Evolutionary conservation across 495 filamentous ascomycete genomes (phyloP).

Genomic region (Hyaloscypha variabilis): DNA sequence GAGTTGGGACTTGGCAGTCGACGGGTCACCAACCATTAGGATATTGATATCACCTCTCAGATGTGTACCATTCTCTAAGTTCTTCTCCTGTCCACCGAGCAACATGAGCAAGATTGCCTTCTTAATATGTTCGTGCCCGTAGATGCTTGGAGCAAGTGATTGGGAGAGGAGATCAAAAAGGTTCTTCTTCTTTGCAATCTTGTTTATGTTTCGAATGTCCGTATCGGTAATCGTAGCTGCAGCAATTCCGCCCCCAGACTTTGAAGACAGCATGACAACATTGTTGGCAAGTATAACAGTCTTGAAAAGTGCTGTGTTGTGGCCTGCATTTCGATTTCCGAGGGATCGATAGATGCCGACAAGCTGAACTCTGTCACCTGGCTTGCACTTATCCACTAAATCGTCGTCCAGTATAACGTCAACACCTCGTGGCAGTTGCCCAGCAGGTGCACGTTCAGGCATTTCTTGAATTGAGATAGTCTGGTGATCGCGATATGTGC

Average conservation of each 20-base stretch:
- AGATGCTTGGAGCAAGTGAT: slow-evolving; percentile 96
- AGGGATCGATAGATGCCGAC: slow-evolving; percentile 93
- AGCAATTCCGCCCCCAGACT: slow-evolving; percentile 92
- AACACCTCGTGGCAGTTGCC: slow-evolving; percentile 94
- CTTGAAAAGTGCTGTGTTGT: slow-evolving; percentile 87
- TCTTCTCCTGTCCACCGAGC: slow-evolving; percentile 98
- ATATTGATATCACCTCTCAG: slow-evolving; percentile 99
- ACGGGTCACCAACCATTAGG: slow-evolving; percentile 98
- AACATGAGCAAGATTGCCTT: slow-evolving; percentile 97
- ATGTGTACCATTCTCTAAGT: slow-evolving; percentile 97
- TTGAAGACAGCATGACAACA: slow-evolving; percentile 91
- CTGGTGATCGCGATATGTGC: slow-evolving; percentile 95
- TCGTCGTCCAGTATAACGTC: slow-evolving; percentile 98
- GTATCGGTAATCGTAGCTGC: slow-evolving; percentile 94
- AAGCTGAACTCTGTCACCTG: slow-evolving; percentile 93
- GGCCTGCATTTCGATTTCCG: slow-evolving; percentile 88
- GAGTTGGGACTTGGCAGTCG: slow-evolving; percentile 97
- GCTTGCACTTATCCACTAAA: slow-evolving; percentile 91
- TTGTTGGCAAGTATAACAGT: slow-evolving; percentile 95
- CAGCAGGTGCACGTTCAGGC: slow-evolving; percentile 95
- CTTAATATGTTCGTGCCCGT: slow-evolving; percentile 97
- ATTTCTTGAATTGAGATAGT: slow-evolving; percentile 99
- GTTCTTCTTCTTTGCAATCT: slow-evolving; percentile 92
- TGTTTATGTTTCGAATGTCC: slow-evolving; percentile 98
- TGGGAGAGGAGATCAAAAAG: slow-evolving; percentile 94